Conservation (phyloP, 2,329 filamentous ascomycete species). For the Lecanoromycetidae sp. region DNA sequence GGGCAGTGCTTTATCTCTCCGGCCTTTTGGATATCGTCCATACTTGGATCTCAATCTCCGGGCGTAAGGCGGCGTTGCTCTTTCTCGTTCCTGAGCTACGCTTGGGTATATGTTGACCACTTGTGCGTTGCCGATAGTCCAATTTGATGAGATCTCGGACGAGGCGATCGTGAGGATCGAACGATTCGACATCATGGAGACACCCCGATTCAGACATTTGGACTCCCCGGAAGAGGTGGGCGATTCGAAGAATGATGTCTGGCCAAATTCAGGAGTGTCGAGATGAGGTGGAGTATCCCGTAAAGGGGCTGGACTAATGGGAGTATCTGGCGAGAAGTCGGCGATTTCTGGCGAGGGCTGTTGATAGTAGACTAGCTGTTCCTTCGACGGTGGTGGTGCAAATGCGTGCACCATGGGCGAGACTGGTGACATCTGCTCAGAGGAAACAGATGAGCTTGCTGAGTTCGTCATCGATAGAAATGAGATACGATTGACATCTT, state of each 20-base stretch:
- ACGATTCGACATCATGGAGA: conserved; percentile 16
- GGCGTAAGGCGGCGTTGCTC: conserved; percentile 12
- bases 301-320: not conserved
- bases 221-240: conserved; percentile 3
- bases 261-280: conserved; percentile 12
- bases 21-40: conserved; percentile 12
- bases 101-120: conserved; percentile 17
- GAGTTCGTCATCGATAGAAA: conserved; percentile 14
- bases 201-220: conserved; percentile 6
- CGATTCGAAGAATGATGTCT: conserved; percentile 9
- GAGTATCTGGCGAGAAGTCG: not conserved
- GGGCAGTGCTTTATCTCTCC: conserved; percentile 13
- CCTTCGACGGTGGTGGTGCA: not conserved
- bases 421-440: conserved; percentile 1
- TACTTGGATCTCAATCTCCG: conserved; percentile 12
- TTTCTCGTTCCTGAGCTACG: conserved; percentile 8
- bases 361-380: not conserved
- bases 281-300: conserved; percentile 10
- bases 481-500: conserved; percentile 13
- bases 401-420: not conserved
- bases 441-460: conserved; percentile 6
- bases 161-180: conserved; percentile 17
- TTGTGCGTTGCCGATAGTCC: conserved; percentile 17
- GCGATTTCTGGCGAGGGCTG: not conserved
- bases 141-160: conserved; percentile 16